Base-by-base conservation (phyloP, 176 grass and related monocot species). In the Phragmites australis region DNA sequence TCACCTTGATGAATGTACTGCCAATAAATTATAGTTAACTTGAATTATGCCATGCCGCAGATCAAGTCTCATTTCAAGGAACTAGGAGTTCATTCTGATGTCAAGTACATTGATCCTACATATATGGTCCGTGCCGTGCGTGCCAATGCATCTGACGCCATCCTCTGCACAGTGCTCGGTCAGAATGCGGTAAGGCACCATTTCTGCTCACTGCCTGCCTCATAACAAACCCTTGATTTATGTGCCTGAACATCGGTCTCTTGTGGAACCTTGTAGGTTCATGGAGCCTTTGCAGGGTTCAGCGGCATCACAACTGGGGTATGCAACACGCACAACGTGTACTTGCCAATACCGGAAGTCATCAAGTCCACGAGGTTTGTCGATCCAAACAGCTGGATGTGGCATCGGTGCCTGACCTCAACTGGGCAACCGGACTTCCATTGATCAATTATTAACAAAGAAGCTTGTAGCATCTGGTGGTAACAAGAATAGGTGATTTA, bases 21-120 rank as follows among this genome's bases (percentile, higher is more conserved):
- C 62, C 17, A 25, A 53, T 69, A 13, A 42, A 63, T 51, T 29
- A 17, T 48, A 48, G 59, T 70, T 81, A 31, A 81, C 27, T 81
- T 77, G 8, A 79, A 23, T 51, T 26, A 40, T 59, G 45, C 32
- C 66, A 69, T 87, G 27, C 51, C 43, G 72, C 86, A 99, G 96
- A 95, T 99, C 55, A 99, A 99, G 77, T 87, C 71, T 26, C 88
- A 90, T 91, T 99, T 99, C 75, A 99, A 89, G 79, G 81, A 73
- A 79, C 88, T 89, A 85, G 82, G 84, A 19, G 43, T 93, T n/a
- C 86, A 84, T 32, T 91, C 96, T 65, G 96, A 99, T 86, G 48
- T 93, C 60, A 95, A 99, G 65, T 99, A 95, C 76, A 99, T 99
- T 13, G 96, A 99, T 83, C 96, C 96, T 13, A 99, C 92, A 6